Evolutionary conservation across 2,329 filamentous ascomycete species (phyloP).

Genomic region (Blumeria graminis): DNA sequence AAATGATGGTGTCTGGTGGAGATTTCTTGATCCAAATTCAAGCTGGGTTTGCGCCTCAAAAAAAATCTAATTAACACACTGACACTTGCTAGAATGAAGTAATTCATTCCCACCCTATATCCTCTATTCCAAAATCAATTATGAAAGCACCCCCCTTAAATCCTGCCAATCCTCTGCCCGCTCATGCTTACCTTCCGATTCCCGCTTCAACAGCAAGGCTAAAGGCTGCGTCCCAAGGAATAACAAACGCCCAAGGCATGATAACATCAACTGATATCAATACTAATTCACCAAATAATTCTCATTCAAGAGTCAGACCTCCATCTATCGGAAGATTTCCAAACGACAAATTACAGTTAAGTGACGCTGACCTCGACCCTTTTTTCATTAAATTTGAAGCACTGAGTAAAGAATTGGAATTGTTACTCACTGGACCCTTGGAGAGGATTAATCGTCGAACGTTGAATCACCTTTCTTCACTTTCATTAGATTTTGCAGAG

Average conservation of each 20-base stretch:
- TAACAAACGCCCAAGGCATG: slow-evolving; percentile 23
- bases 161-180: slow-evolving; percentile 72
- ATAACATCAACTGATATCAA: slow-evolving; percentile 27
- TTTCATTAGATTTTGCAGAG: slow-evolving; percentile 75
- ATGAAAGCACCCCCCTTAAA: slow-evolving; percentile 89
- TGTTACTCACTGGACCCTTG: slow-evolving; percentile 72
- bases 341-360: slow-evolving; percentile 47
- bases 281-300: slow-evolving; percentile 25
- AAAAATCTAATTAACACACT: slow-evolving; percentile 4
- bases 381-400: slow-evolving; percentile 90
- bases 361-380: slow-evolving; percentile 76
- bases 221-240: slow-evolving; percentile 24
- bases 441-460: slow-evolving; percentile 90
- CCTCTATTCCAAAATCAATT: slow-evolving; percentile 80
- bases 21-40: slow-evolving; percentile 89
- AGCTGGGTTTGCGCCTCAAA: slow-evolving; percentile 52
- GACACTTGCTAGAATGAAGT: slow-evolving; percentile 56
- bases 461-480: slow-evolving; percentile 57
- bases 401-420: slow-evolving; percentile 76
- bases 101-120: slow-evolving; percentile 71
- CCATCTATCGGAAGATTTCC: slow-evolving; percentile 64
- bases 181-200: slow-evolving; percentile 68
- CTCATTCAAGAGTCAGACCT: slow-evolving; percentile 28
- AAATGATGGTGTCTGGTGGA: slow-evolving; percentile 91
- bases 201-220: slow-evolving; percentile 72